Conservation (phyloP, 306 rosid genomes). For the Sphenostylis stenocarpa region DNA sequence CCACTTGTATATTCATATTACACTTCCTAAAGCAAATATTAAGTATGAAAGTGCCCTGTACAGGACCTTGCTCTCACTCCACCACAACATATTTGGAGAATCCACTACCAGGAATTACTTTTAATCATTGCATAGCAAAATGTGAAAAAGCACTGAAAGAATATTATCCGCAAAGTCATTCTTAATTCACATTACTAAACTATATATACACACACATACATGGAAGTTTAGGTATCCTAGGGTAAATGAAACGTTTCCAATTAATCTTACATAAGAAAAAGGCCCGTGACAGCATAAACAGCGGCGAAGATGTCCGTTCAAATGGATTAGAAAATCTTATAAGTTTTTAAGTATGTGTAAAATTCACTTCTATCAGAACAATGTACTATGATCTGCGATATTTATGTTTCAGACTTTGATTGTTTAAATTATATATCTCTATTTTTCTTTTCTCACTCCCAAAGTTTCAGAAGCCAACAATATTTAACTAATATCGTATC, state of each 20-base stretch:
- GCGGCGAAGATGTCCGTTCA: not conserved
- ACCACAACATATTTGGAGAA: not conserved
- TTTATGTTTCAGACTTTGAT: not conserved
- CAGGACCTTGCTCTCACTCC: constrained; percentile 1
- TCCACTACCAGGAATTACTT: not conserved
- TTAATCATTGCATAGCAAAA: not conserved
- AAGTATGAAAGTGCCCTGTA: not conserved
- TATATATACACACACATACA: not conserved
- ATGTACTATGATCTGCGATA: not conserved
- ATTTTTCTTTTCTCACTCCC: not conserved
- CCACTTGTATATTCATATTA: not conserved
- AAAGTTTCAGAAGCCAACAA: not conserved
- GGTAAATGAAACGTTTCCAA: not conserved
- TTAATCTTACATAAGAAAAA: not conserved
- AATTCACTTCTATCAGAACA: not conserved
- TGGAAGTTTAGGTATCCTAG: not conserved
- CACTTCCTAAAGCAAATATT: not conserved
- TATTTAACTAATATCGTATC: not conserved
- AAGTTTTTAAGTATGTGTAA: not conserved
- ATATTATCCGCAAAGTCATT: not conserved
- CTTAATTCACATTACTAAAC: not conserved
- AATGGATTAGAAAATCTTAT: not conserved
- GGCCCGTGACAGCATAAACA: not conserved
- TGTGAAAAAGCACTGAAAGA: not conserved
- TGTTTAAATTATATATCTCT: not conserved